Base-by-base conservation (phyloP, 2,329 filamentous ascomycete species). In the Arthrocladium fulminans region DNA sequence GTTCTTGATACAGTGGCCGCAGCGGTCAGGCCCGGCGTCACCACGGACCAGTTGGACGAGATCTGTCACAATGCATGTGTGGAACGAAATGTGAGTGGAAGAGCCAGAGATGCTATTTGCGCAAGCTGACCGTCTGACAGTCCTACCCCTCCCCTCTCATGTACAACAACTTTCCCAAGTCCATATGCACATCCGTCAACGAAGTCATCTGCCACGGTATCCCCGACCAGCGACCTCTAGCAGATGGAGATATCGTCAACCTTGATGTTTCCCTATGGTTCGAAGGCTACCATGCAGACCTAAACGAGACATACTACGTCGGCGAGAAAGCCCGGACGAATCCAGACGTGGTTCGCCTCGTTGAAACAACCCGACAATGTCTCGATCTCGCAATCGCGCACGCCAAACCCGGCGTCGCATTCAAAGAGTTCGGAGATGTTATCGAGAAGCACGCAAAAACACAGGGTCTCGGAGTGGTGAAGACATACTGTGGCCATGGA, bases 131-230 rank as follows among this genome's bases (percentile, higher is more conserved):
- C 19, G 35, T 43, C 39, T n/a, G 13, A 35, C 54, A 96, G 89
- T 86, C 88, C 8, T 97, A 97, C 65, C 90, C 90, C 0, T 96
- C 90, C 1, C 88, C 90, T 1, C 73, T 97, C 27, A 96, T 96
- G 72, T 97, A 97, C 71, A 86, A 86, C 73, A 76, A 89, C 67
- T 98, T 97, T 70, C 92, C 92, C 56, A 98, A 98, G 72, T 98
- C 92, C 0, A 86, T 96, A 54, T 98, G 92, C 70, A 97, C 90
- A 2, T 97, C 90, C 2, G 71, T 86, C 43, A 98, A 98, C 73
- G 92, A 98, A 69, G 86, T 95, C 55, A 97, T 98, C 66, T 98
- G 92, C 73, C 92, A 98, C 73, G 92, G 92, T 46, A 98, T 98
- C 55, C 92, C 92, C 13, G 92, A 98, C 62, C 81, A 94, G 65